phyloP scores from a whole-genome alignment of 2,329 filamentous ascomycete genomes.

The Blastomyces percursus region DNA sequence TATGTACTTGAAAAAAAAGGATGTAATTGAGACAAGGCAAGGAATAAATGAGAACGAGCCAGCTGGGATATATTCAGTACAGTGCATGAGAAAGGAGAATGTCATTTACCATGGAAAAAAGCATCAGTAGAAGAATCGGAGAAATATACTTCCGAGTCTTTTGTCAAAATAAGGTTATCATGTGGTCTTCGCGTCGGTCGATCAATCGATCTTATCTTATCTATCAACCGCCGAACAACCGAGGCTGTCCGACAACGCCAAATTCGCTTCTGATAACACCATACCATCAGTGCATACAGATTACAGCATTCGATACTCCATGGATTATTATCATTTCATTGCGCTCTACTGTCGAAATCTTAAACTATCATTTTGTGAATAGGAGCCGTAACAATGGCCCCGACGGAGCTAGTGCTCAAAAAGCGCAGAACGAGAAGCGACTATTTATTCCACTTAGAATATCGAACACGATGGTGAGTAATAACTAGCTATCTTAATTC shows the following conservation, averaged over 20 bases:
- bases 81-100: not conserved
- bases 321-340: not conserved
- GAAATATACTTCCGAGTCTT: not conserved
- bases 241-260: not conserved
- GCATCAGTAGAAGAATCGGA: not conserved
- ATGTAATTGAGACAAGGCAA: not conserved
- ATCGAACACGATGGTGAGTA: slow-evolving; percentile 69
- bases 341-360: not conserved
- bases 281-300: not conserved
- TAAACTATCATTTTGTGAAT: not conserved
- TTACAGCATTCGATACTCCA: not conserved
- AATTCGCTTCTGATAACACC: not conserved
- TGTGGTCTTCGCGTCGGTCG: not conserved
- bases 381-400: slow-evolving; percentile 15
- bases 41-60: not conserved
- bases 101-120: not conserved
- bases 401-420: slow-evolving; percentile 41
- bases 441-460: slow-evolving; percentile 69
- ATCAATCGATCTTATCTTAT: not conserved
- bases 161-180: not conserved
- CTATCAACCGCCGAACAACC: not conserved
- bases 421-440: slow-evolving; percentile 52
- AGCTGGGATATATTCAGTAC: no score
- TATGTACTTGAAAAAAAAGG: not conserved
- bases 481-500: not conserved